Base-by-base conservation (phyloP, 257 asterid species). In the Solanum appendiculatum region DNA sequence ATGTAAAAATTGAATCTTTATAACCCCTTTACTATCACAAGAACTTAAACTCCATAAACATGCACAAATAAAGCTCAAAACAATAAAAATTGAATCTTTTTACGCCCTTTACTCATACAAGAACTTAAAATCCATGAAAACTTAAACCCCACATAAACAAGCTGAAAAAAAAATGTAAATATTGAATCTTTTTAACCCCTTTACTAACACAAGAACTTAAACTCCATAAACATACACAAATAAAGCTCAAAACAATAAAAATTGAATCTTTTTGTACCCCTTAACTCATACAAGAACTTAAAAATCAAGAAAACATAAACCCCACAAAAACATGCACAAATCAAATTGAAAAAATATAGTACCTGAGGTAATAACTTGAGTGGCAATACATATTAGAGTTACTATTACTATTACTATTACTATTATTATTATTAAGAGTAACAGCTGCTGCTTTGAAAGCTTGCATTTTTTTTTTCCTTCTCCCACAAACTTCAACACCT, bases 361-460 rank as follows among this genome's bases (percentile, higher is more conserved):
- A 96, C 99, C 99, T 93, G 90, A 91, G 92, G 89, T 91, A 93
- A 88, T 92, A 92, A 85, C 93, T 90, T 80, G 96, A 88, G 86
- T 89, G 94, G 94, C 94, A 92, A 88, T 91, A 95, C 85, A 93
- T 89, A 87, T 91, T 94, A 83, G 93, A 89, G 88, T 51, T 40
- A 20, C 25, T 44, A 21, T n/a, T 73, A 37, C 27, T 18, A 39
- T 36, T 72, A 33, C 21, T 73, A 34, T 7, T 20, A 39, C 2
- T 77, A 78, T 86, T 92, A 58, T 44, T 78, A 80, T 87, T 92
- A 58, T 91, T 83, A 77, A 90, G 86, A 42, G 91, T 18, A 86
- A 86, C 85, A 68, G 89, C 64, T 70, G 93, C 80, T 80, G 91
- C 84, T 90, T 89, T 90, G 90, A 89, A 95, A 88, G 91, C 92